Base-by-base conservation (phyloP, 1,139 yeast genomes). In the Pichia sp. region DNA sequence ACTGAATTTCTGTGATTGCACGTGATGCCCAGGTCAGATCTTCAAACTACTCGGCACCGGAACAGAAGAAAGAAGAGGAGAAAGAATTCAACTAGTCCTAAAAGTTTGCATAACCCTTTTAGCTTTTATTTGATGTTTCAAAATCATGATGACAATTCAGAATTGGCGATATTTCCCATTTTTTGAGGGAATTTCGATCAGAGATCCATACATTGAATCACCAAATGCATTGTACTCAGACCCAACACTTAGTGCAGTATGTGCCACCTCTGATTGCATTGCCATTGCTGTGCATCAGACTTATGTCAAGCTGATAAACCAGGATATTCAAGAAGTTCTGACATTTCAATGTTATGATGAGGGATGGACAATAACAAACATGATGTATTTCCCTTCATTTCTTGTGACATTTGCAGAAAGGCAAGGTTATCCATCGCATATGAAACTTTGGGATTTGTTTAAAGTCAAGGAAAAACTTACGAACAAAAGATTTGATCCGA, bases 161-260 rank as follows among this genome's bases (percentile, higher is more conserved):
- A 65, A 78, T 23, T 88, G 96, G 96, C 71, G 93, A 47, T 95
- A 84, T 54, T 84, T 91, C 62, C 89, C 84, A 51, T 81, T 91
- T 61, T 88, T 84, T 60, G 96, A 88, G 44, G 71, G 77, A 36
- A 71, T 79, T 1, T 96, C 96, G 5, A 81, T 91, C 28, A 68
- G 79, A 50, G 97, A 91, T 58, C 97, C 97, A 7, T 67, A 73
- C 45, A 71, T 73, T 48, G 79, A 78, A n/a, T 66, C 82, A 0
- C 68, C 68, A 4, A 24, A 41, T 15, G 79, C 84, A 0, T 66
- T 88, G 28, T 89, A 81, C 59, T 84, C 95, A 20, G 95, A 85
- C 55, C 78, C 89, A 1, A 67, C 79, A 6, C 59, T 88, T 28
- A 70, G 83, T 3, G 74, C 86, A 2, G 72, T 81, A 10, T 63